Evolutionary conservation across 805 yeast genomes (phyloP), one percentile per base, ranked within the genome.

Genomic region (Helenozyma rhizophorensis): DNA sequence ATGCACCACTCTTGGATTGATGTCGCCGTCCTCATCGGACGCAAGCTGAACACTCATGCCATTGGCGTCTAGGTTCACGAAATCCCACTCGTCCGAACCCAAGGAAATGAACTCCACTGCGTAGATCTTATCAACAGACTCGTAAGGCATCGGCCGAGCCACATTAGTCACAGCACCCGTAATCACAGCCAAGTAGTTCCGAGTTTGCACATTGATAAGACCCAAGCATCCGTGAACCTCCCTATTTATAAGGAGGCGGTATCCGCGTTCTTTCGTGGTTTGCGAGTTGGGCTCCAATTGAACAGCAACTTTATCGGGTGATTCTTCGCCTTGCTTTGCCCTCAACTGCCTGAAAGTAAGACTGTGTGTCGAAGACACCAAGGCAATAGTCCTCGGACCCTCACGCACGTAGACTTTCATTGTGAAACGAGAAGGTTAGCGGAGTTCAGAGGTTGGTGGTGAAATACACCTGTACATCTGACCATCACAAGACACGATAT

Each of bases 51-150:
- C 56, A 0, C 90, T 83, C 48, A 68, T 74, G 0, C 95, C 95
- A 44, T 75, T 75, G 9, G 76, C 52, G 46, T 84, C 90, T 18
- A 83, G 55, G 15, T 76, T 83, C 14, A 76, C 65, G 43, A 73
- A 83, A 60, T 93, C 97, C 95, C 95, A 90, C 17, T 76, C 74
- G 25, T 75, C 63, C 25, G 70, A 70, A 16, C 80, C 76, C 35
- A 93, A 60, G 37, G 95, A 83, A 45, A 83, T 74, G 54, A 93
- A 93, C 46, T 89, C 97, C 22, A 90, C 95, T n/a, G 78, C 77
- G 51, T 70, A 73, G 29, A 93, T 89, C 47, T 79, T 78, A 51
- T 84, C 79, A 17, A 90, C 84, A 2, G 85, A 70, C 55, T 93
- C 95, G 23, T 76, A 76, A 0, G 81, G 80, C 11, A 85, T 68